Evolutionary conservation across 805 yeast genomes (phyloP), one percentile per base, ranked within the genome.

Genomic region (Saccharomycopsis sp.): DNA sequence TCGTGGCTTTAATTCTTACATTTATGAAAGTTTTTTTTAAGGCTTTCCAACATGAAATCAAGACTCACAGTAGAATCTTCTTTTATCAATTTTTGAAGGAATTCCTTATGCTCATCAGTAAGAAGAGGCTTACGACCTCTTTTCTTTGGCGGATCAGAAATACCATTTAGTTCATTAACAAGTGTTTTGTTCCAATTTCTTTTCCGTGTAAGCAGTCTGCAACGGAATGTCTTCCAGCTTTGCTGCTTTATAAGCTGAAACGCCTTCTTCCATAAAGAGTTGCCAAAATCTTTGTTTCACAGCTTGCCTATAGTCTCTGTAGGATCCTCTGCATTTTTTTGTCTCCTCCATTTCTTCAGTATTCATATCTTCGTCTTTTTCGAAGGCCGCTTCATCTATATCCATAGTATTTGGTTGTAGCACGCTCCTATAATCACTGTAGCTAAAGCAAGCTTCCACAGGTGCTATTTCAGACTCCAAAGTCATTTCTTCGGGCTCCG

Each of bases 161-260:
- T 31, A 8, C 34, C 14, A 31, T 31, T 31, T 7, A 31, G 16
- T n/a, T 8, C 7, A 31, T 31, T 31, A n/a, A 16, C 34, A 31
- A 31, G 34, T n/a, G 16, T 8, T n/a, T 31, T 31, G 34, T 31
- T 31, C 34, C 34, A 31, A 31, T 31, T 31, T 31, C 34, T 31
- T n/a, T n/a, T n/a, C n/a, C n/a, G n/a, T n/a, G n/a, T n/a, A n/a
- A n/a, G n/a, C n/a, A n/a, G 34, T n/a, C 14, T 31, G 34, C 14
- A 31, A 31, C 8, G 34, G 8, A 11, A 31, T 31, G 16, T 31
- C 14, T 31, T 31, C 34, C 14, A 31, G 5, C 14, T 31, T 31
- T 7, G 34, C 14, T 6, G 34, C 34, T 14, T 31, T 31, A 6
- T 31, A 31, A n/a, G 34, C 34, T n/a, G 34, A n/a, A 31, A 31